Evolutionary conservation across 2,329 filamentous ascomycete species (phyloP).

Genomic region (Neurospora sp.): DNA sequence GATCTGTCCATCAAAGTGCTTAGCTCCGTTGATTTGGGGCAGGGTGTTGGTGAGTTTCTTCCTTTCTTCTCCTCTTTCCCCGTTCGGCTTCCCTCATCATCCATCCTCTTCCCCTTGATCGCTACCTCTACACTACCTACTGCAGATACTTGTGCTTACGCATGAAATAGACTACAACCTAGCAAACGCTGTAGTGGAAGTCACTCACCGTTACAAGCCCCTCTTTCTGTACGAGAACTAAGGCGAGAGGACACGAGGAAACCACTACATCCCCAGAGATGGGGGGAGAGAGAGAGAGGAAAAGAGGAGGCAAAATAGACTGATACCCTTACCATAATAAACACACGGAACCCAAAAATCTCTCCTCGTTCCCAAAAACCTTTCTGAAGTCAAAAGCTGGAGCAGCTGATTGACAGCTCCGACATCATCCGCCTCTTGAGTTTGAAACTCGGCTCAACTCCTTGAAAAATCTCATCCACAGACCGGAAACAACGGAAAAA

Average conservation of each 20-base stretch:
- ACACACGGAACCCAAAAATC: background rate
- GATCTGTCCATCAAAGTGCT: constrained; percentile 65
- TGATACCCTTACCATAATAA: background rate
- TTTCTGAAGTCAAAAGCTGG: too few relatives aligned
- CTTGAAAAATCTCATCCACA: background rate
- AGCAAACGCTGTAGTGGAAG: constrained; percentile 72
- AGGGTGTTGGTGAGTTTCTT: constrained; percentile 51
- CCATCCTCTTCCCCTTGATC: background rate
- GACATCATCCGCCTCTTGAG: background rate
- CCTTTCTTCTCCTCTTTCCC: background rate
- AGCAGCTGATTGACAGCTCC: background rate
- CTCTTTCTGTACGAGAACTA: constrained; percentile 60
- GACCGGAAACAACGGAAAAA: background rate
- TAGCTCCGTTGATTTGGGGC: constrained; percentile 59
- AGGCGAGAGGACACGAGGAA: background rate
- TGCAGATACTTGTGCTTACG: background rate
- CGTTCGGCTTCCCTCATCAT: background rate
- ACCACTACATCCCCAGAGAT: background rate
- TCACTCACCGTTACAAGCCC: constrained; percentile 68
- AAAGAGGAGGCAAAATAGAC: background rate
- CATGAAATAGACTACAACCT: constrained; percentile 56
- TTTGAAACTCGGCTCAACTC: background rate
- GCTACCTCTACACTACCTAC: background rate
- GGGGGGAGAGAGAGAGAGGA: background rate
- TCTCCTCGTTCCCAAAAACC: too few relatives aligned